Conservation (phyloP, 2,329 filamentous ascomycete genomes). For the Cylindrodendrum hubeiense region DNA sequence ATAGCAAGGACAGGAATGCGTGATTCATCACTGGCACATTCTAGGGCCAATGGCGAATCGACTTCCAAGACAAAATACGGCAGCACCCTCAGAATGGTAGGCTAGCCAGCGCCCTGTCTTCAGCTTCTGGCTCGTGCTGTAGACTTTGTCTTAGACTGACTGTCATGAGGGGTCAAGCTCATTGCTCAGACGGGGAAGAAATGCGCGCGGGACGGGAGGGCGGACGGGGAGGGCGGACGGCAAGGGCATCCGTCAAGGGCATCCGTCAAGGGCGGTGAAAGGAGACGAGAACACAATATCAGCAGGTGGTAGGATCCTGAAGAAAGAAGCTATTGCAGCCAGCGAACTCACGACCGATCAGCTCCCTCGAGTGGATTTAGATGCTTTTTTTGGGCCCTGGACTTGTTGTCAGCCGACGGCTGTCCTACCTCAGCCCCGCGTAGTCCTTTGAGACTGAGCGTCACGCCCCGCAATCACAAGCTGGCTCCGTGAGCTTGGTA, state of each 20-base stretch:
- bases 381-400: background rate
- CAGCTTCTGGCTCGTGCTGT: background rate
- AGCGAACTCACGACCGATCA: conserved; percentile 8
- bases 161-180: background rate
- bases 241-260: background rate
- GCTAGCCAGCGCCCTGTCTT: background rate
- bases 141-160: conserved; percentile 1
- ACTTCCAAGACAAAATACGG: conserved; percentile 6
- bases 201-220: too few species aligned
- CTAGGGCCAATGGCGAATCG: conserved; percentile 1
- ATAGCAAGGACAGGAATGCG: conserved; percentile 4
- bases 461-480: conserved; percentile 20
- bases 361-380: conserved; percentile 11
- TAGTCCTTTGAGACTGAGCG: conserved; percentile 1
- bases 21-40: background rate
- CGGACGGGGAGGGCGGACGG: background rate
- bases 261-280: conserved; percentile 1
- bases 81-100: background rate
- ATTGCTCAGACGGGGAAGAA: background rate
- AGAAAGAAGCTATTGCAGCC: background rate
- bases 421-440: background rate
- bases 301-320: background rate
- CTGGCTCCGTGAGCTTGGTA: conserved; percentile 12
- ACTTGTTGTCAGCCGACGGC: background rate
- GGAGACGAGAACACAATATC: conserved; percentile 1